These are phyloP conservation scores for Phlegmacium glaucopus DNA, from an alignment of 768 basidiomycete genomes.

Conservation along the genomic window DNA sequence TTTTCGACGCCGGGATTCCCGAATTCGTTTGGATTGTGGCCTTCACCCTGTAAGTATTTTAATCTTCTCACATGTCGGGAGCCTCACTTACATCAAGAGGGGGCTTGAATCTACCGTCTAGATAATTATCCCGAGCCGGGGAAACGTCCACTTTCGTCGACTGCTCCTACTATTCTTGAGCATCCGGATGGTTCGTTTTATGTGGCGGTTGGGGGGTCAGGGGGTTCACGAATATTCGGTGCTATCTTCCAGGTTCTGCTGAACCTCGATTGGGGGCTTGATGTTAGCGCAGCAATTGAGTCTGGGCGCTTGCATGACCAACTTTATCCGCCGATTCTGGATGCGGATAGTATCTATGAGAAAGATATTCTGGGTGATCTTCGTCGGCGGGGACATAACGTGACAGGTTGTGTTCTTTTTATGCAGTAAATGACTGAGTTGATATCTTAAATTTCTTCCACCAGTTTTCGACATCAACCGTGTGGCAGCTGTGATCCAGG, in stretches of 20 bases:
- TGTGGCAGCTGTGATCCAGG: conserved; percentile 76
- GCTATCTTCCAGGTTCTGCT: conserved; percentile 77
- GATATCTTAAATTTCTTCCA: neutral
- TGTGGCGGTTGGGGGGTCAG: conserved; percentile 78
- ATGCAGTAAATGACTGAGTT: neutral
- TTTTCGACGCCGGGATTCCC: conserved; percentile 84
- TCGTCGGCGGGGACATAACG: conserved; percentile 61
- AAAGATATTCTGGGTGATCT: conserved; percentile 53
- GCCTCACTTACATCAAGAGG: neutral
- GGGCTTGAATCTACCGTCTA: too few species aligned
- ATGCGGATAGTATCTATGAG: conserved; percentile 63
- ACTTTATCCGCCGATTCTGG: conserved; percentile 63
- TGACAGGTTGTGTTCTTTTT: conserved; percentile 47
- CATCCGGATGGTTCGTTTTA: conserved; percentile 69
- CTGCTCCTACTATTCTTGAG: conserved; percentile 76
- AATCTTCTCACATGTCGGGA: neutral
- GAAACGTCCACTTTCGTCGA: conserved; percentile 91
- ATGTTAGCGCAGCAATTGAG: conserved; percentile 81
- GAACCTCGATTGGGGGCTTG: conserved; percentile 79
- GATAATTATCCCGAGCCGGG: conserved; percentile 87
- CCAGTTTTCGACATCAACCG: conserved; percentile 65
- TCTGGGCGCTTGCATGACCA: conserved; percentile 83
- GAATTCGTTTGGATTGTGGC: conserved; percentile 79
- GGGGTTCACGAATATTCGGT: conserved; percentile 83
- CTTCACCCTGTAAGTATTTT: conserved; percentile 62